These are phyloP conservation scores for Lepidium sativum DNA, from an alignment of 345 rosid species.

Conservation along the genomic window DNA sequence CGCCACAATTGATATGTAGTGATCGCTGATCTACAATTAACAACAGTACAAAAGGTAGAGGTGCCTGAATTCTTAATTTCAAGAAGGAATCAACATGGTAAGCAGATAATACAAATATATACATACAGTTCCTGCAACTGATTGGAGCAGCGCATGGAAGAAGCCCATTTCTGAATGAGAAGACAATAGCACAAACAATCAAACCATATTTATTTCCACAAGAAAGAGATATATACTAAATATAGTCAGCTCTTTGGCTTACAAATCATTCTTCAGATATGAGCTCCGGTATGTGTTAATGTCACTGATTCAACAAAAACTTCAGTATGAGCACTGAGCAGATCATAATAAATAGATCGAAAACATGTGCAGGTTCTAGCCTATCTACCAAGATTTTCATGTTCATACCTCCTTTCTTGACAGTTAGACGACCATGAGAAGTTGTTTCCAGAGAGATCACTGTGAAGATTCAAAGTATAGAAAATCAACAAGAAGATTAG, in stretches of 20 bases:
- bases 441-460: slow-evolving; percentile 25
- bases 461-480: background rate
- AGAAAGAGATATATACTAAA: background rate
- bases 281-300: slow-evolving; percentile 21
- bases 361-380: background rate
- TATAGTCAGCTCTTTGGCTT: background rate
- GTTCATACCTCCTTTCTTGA: background rate
- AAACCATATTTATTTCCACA: background rate
- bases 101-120: no score
- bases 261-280: slow-evolving; percentile 2
- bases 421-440: slow-evolving; percentile 15
- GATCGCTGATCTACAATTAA: background rate
- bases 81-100: background rate
- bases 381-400: background rate
- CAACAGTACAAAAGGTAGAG: background rate
- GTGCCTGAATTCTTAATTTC: background rate
- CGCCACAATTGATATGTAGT: slow-evolving; percentile 22
- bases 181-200: background rate
- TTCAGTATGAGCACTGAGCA: no score
- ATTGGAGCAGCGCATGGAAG: background rate
- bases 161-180: background rate
- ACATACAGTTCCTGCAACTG: background rate
- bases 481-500: background rate
- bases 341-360: background rate
- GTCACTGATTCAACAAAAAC: slow-evolving; percentile 13